phyloP scores from a whole-genome alignment of 148 eudicot species.

The Rhododendron griersonianum region DNA sequence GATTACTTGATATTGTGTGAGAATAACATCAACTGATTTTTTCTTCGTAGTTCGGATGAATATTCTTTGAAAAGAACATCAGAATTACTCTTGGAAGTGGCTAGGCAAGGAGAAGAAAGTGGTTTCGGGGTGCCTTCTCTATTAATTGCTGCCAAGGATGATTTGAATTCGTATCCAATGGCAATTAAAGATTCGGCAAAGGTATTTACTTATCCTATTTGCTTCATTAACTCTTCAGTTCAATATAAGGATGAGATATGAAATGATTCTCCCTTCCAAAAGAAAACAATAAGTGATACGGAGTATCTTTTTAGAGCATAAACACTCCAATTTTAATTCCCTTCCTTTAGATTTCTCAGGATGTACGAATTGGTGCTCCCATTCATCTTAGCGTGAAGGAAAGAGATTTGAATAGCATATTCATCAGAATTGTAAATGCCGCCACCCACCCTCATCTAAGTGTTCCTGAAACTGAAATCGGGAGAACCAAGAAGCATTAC shows the following conservation, averaged over 20 bases:
- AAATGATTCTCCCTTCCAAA: neutral
- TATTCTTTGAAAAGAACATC: conserved; percentile 45
- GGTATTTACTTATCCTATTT: conserved; percentile 22
- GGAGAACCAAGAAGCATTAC: conserved; percentile 45
- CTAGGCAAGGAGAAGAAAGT: conserved; percentile 52
- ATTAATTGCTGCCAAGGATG: conserved; percentile 55
- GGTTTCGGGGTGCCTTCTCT: conserved; percentile 55
- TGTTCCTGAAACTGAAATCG: conserved; percentile 52
- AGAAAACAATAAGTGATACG: neutral
- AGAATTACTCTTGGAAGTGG: conserved; percentile 43
- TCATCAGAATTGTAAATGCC: conserved; percentile 38
- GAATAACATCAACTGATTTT: conserved; percentile 2
- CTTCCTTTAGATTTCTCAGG: conserved; percentile 36
- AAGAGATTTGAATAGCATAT: conserved; percentile 41
- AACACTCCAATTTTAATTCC: neutral
- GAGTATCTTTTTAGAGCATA: neutral
- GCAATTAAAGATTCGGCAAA: conserved; percentile 34
- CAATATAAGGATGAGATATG: neutral
- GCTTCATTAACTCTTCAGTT: neutral
- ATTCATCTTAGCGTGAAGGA: conserved; percentile 49
- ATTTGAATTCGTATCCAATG: conserved; percentile 39
- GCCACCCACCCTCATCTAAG: conserved; percentile 46
- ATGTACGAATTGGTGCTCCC: conserved; percentile 50
- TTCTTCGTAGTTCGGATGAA: conserved; percentile 42
- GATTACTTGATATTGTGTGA: neutral